Evolutionary conservation across 2,329 filamentous ascomycete species (phyloP).

Genomic region (Talaromyces sp.): DNA sequence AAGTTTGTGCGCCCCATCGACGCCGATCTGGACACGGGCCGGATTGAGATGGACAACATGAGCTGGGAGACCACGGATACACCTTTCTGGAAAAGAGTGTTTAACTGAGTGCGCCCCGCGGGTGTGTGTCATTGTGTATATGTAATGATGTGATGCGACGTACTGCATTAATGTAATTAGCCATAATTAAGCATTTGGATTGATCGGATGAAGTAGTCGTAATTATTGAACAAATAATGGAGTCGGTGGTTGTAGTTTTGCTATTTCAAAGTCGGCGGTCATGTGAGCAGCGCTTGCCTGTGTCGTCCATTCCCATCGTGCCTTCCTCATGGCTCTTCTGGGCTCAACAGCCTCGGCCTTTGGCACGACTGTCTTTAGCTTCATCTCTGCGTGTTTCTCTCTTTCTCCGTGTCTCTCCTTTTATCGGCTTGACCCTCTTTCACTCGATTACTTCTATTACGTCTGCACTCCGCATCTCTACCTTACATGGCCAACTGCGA

Average conservation of each 20-base stretch:
- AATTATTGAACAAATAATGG: no score
- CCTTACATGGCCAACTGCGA: neutral
- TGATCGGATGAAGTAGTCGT: neutral
- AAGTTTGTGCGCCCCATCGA: constrained; percentile 33
- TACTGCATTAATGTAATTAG: neutral
- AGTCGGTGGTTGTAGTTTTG: no score
- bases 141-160: neutral
- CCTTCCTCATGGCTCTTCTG: neutral
- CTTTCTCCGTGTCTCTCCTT: neutral
- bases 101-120: neutral
- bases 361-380: neutral
- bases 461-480: neutral
- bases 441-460: neutral
- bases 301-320: neutral
- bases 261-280: neutral
- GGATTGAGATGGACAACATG: constrained; percentile 28
- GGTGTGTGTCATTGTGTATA: neutral
- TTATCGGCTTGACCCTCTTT: neutral
- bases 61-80: constrained; percentile 29
- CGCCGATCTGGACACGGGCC: constrained; percentile 41
- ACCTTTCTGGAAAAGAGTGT: constrained; percentile 24
- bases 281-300: neutral
- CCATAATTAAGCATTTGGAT: neutral
- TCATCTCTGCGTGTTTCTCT: neutral
- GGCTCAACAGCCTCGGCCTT: neutral